Evolutionary conservation across 2,329 filamentous ascomycete species (phyloP).

Genomic region (Fusarium citri): DNA sequence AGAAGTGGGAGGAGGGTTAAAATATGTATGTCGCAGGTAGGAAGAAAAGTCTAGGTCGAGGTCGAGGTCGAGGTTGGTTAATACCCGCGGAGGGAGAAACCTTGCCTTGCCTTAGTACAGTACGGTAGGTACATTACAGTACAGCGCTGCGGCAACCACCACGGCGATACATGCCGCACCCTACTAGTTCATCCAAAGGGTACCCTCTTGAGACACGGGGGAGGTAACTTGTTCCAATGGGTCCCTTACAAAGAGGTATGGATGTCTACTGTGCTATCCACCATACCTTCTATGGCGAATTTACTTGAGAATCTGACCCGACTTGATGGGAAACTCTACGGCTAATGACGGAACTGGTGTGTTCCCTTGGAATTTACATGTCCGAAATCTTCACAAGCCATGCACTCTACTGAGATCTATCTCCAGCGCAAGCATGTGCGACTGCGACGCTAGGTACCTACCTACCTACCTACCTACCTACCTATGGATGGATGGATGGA

Average conservation of each 20-base stretch:
- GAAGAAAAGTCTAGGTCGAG: constrained; percentile 22
- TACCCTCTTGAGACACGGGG: constrained; percentile 21
- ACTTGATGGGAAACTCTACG: constrained; percentile 19
- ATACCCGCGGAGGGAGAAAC: constrained; percentile 16
- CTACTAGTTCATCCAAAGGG: constrained; percentile 4
- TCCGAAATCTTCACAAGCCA: constrained; percentile 29
- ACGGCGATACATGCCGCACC: constrained; percentile 28
- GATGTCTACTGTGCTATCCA: constrained; percentile 1
- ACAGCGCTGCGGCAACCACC: constrained; percentile 23
- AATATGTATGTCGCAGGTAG: constrained; percentile 32
- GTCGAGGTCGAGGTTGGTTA: constrained; percentile 29
- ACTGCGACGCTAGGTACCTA: constrained; percentile 7
- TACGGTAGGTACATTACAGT: not conserved
- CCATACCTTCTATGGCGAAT: not conserved
- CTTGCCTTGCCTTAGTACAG: not conserved
- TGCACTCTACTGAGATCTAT: constrained; percentile 5
- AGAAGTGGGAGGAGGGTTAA: constrained; percentile 41
- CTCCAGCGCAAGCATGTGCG: constrained; percentile 30
- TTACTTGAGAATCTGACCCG: constrained; percentile 14
- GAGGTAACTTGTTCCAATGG: constrained; percentile 7
- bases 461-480: too few species aligned
- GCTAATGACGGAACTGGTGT: constrained; percentile 8
- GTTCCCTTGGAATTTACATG: constrained; percentile 29
- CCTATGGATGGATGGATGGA: constrained; percentile 9
- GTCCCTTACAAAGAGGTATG: constrained; percentile 7